These are phyloP conservation scores for Tuber brumale DNA, from an alignment of 495 filamentous ascomycete genomes.

Conservation along the genomic window DNA sequence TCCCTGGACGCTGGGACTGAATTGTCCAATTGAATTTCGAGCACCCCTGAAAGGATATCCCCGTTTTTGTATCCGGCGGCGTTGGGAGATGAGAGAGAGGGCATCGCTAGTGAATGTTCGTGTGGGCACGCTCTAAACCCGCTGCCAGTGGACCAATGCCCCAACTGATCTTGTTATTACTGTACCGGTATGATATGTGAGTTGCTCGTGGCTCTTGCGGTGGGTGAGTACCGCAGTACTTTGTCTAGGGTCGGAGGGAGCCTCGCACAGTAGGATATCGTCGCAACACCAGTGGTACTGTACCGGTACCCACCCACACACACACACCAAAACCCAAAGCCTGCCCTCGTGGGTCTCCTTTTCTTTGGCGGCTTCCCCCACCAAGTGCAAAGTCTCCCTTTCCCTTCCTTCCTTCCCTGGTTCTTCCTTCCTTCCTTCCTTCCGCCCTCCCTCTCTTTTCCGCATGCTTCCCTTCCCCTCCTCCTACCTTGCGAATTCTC, in stretches of 20 bases:
- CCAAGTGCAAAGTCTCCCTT: not conserved
- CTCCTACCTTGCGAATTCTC: conserved; percentile 19
- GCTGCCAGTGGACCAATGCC: not conserved
- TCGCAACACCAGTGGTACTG: not conserved
- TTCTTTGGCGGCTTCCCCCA: conserved; percentile 10
- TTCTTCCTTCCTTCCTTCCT: not conserved
- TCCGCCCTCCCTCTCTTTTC: not conserved
- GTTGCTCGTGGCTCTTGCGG: not conserved
- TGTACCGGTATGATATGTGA: not conserved
- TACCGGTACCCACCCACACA: conserved; percentile 11
- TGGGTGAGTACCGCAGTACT: not conserved
- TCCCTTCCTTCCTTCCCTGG: conserved; percentile 7
- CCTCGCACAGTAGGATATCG: not conserved
- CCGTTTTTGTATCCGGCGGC: not conserved
- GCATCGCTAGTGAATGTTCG: not conserved
- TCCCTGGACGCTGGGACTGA: conserved; percentile 5
- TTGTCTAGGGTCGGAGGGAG: conserved; percentile 1
- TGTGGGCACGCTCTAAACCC: not conserved
- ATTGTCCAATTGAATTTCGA: conserved; percentile 12
- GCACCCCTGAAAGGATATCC: conserved; percentile 18
- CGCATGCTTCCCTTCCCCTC: not conserved
- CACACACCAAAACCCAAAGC: conserved; percentile 5
- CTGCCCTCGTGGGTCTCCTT: conserved; percentile 20
- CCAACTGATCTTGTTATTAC: not conserved
- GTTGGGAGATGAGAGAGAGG: conserved; percentile 10